phyloP scores from a whole-genome alignment of 2,329 filamentous ascomycete species.

The Orbilia javanica region DNA sequence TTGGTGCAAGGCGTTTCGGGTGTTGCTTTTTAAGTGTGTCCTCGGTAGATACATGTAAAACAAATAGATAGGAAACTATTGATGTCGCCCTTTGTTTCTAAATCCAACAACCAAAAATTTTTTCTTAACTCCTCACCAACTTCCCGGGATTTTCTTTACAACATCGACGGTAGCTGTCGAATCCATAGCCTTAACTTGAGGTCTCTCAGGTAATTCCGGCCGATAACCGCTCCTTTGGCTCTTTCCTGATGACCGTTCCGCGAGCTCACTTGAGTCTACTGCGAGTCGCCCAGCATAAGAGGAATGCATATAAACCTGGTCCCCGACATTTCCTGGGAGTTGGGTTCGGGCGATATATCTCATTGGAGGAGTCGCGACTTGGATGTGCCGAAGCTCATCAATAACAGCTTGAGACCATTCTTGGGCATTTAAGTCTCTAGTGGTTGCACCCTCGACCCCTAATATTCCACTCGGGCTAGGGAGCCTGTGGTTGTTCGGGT shows the following conservation, averaged over 20 bases:
- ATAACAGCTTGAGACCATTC: slow-evolving; percentile 50
- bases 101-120: background rate
- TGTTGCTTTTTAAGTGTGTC: background rate
- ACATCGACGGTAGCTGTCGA: slow-evolving; percentile 44
- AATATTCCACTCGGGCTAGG: background rate
- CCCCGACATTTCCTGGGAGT: background rate
- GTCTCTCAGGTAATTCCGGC: slow-evolving; percentile 9
- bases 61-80: background rate
- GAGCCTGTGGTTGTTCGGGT: background rate
- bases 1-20: background rate
- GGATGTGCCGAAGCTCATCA: slow-evolving; percentile 33
- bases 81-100: background rate
- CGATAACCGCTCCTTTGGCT: background rate
- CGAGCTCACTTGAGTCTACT: background rate
- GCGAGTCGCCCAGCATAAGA: background rate
- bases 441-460: background rate
- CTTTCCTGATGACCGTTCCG: background rate
- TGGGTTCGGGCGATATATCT: background rate
- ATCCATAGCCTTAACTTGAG: slow-evolving; percentile 23
- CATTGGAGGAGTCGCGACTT: slow-evolving; percentile 19
- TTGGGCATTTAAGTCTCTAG: slow-evolving; percentile 38
- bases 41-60: slow-evolving; percentile 9
- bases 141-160: slow-evolving; percentile 45
- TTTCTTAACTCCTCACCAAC: slow-evolving; percentile 25
- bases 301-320: background rate